Percentiles rank a stretch among this genome's conserved stretches.
These are phyloP conservation scores for Volutella citrinella DNA, from an alignment of 2,329 filamentous ascomycete genomes.

Conservation along the genomic window DNA sequence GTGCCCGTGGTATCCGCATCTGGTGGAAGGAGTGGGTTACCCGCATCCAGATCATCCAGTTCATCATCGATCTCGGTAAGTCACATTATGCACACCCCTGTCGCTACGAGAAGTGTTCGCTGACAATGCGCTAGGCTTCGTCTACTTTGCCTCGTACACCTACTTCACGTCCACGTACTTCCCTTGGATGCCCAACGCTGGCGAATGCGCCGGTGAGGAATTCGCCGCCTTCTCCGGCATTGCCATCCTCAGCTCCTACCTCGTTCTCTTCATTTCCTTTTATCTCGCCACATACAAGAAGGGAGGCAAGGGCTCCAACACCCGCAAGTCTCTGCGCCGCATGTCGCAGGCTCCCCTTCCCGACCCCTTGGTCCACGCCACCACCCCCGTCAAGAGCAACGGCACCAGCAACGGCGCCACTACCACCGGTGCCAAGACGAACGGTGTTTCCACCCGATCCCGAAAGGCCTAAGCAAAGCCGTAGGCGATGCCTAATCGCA, in stretches of 20 bases:
- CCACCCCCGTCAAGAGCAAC: slow-evolving; percentile 42
- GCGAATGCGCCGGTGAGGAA: slow-evolving; percentile 91
- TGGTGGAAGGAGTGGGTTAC: slow-evolving; percentile 99
- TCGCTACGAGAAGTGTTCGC: slow-evolving; percentile 3
- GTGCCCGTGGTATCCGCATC: slow-evolving; percentile 88
- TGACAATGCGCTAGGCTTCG: slow-evolving; percentile 63
- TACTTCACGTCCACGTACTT: slow-evolving; percentile 96
- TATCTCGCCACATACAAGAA: slow-evolving; percentile 96
- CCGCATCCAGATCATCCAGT: slow-evolving; percentile 93
- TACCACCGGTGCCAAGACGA: slow-evolving; percentile 53
- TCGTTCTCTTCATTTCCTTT: slow-evolving; percentile 98
- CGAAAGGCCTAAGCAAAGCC: slow-evolving; percentile 57
- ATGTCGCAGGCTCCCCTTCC: slow-evolving; percentile 69
- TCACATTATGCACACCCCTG: too few species aligned
- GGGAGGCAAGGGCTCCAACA: slow-evolving; percentile 73
- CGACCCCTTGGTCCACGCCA: slow-evolving; percentile 67
- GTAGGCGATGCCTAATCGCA: too few species aligned
- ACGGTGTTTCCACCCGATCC: slow-evolving; percentile 61
- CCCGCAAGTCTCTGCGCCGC: slow-evolving; percentile 71
- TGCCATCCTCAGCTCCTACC: slow-evolving; percentile 88
- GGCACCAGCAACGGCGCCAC: slow-evolving; percentile 49
- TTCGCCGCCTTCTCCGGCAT: slow-evolving; percentile 94
- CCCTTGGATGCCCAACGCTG: slow-evolving; percentile 76
- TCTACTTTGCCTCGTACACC: slow-evolving; percentile 99
- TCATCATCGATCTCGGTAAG: slow-evolving; percentile 93